Percentiles rank a stretch among this genome's conserved stretches.
These are phyloP conservation scores for Lepidium campestre DNA, from an alignment of 441 rosid species.

Conservation along the genomic window DNA sequence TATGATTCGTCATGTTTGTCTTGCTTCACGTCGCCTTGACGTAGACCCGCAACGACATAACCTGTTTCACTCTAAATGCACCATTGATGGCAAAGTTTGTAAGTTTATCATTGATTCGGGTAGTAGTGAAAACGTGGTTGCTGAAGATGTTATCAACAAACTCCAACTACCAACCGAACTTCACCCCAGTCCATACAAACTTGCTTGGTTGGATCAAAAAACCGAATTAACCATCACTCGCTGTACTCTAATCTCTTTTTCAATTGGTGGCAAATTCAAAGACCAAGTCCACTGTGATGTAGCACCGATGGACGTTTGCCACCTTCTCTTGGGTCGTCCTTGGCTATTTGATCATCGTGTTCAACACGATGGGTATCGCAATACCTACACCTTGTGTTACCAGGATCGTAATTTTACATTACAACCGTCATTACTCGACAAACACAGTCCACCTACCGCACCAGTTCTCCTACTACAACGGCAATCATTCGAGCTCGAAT, in stretches of 20 bases:
- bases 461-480: too few relatives aligned
- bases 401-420: too few relatives aligned
- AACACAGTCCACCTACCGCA: too few relatives aligned
- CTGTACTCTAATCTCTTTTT: rapidly evolving
- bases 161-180: background rate
- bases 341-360: background rate
- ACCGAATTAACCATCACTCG: rapidly evolving
- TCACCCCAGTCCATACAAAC: background rate
- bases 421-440: too few relatives aligned
- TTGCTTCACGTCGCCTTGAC: too few relatives aligned
- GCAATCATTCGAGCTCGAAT: too few relatives aligned
- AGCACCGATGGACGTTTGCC: background rate
- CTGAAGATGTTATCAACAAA: background rate
- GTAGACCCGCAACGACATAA: background rate
- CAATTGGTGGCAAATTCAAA: background rate
- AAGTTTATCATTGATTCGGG: background rate
- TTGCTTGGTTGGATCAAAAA: background rate
- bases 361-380: background rate
- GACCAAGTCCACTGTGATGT: background rate
- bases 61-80: background rate
- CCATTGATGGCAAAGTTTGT: background rate
- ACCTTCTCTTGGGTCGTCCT: background rate
- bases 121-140: background rate
- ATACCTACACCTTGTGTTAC: too few relatives aligned
- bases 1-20: too few relatives aligned